Conservation (phyloP, 2,329 filamentous ascomycete genomes). For the Colletotrichum sp. region DNA sequence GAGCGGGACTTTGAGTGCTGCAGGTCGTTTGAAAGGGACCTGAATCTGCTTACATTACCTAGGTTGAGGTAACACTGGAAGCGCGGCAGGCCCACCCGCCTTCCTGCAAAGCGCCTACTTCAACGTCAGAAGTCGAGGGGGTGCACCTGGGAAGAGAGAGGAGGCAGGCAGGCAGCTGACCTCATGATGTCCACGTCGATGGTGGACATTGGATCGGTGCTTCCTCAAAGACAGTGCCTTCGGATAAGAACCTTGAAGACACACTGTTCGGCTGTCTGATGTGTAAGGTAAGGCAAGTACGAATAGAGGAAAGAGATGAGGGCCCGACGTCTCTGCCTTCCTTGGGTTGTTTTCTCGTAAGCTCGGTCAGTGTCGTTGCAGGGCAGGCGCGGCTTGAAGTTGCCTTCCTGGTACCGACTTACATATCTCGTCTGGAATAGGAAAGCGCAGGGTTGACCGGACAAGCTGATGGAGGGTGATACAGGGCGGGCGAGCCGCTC, state of each 20-base stretch:
- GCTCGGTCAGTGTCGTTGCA: background rate
- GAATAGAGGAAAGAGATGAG: background rate
- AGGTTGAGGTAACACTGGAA: background rate
- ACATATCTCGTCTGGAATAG: background rate
- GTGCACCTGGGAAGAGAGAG: background rate
- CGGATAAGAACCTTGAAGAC: background rate
- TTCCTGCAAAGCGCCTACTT: background rate
- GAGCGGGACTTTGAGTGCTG: background rate
- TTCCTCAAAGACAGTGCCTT: background rate
- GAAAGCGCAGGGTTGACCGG: background rate
- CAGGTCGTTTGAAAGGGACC: background rate
- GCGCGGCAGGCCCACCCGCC: background rate
- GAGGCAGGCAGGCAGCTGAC: background rate
- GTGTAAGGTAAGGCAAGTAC: background rate
- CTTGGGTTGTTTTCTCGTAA: background rate
- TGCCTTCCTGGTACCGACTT: background rate
- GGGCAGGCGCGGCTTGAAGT: background rate
- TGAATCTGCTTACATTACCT: background rate
- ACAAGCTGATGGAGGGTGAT: background rate
- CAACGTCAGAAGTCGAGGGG: background rate
- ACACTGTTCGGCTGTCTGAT: background rate
- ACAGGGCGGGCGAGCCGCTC: background rate
- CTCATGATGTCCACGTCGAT: background rate
- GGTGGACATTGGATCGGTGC: background rate
- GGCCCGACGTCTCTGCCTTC: background rate